Evolutionary conservation across 2,329 filamentous ascomycete genomes (phyloP), one percentile per base, ranked within the genome.

Genomic region (Pyricularia sp.): DNA sequence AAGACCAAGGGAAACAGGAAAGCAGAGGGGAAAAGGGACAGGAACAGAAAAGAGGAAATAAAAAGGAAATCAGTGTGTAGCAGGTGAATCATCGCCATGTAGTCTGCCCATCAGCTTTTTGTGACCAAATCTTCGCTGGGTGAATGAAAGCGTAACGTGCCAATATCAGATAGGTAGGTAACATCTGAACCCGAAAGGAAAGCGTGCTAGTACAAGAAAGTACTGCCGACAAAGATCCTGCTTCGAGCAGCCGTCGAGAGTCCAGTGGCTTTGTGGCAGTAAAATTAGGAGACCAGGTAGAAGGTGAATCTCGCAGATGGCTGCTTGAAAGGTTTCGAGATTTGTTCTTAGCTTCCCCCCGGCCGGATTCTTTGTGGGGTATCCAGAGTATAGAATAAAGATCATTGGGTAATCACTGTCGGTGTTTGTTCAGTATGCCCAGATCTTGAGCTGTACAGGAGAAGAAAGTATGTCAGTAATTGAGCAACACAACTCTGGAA

Each of bases 391-490:
- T 67, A 57, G 53, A 24, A 57, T 57, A 57, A 22, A 57, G n/a
- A 24, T 57, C 22, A 22, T 57, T 57, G 22, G 24, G 53, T 24
- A 26, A 26, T 57, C 24, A 57, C 24, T 24, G 24, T 12, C 16
- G 30, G n/a, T 44, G 16, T 55, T n/a, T 22, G 35, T 35, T 78
- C 88, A 90, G 80, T 89, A 91, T 68, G 90, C 90, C 90, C 90
- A 93, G 76, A 93, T 87, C 84, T 92, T 93, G 77, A 93, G 88
- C 90, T 93, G 68, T 64, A 22, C 24, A 13, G 53, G n/a, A 26
- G 53, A 16, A 57, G 53, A 9, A 57, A 10, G 4, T 9, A 26
- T 57, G 53, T 57, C 26, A 57, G 53, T 13, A 57, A 12, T 26
- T 57, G 53, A 26, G 12, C 10, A 28, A 24, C 7, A 24, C 13